These are phyloP conservation scores for Xylaria hypoxylon DNA, from an alignment of 2,329 filamentous ascomycete genomes.

Conservation along the genomic window DNA sequence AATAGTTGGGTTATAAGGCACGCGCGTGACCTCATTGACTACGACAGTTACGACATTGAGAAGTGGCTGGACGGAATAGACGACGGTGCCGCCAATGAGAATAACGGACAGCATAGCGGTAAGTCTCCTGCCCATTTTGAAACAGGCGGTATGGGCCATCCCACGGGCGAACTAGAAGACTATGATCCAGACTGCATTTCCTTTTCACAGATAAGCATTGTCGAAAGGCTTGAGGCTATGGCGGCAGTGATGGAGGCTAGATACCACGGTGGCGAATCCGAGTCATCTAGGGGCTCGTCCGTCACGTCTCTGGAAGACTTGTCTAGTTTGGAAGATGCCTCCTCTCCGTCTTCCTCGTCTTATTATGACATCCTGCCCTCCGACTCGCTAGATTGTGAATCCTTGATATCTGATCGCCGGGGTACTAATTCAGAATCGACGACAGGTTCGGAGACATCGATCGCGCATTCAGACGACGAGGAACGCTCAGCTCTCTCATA, in stretches of 20 bases:
- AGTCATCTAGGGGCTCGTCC: too few relatives aligned
- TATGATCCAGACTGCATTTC: slow-evolving; percentile 10
- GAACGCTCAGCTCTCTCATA: too few relatives aligned
- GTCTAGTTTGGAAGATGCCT: neutral
- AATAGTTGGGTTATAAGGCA: slow-evolving; percentile 26
- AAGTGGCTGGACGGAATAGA: neutral
- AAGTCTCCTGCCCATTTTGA: neutral
- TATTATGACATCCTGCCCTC: neutral
- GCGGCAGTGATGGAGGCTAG: slow-evolving; percentile 2
- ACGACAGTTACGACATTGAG: neutral
- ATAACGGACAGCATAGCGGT: neutral
- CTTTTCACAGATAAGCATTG: slow-evolving; percentile 4
- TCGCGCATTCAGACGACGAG: too few relatives aligned
- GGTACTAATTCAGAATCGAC: neutral
- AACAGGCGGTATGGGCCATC: neutral
- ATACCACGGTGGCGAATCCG: neutral
- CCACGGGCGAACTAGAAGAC: neutral
- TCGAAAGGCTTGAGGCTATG: neutral
- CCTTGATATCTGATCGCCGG: neutral
- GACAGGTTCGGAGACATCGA: neutral
- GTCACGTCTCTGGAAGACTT: neutral
- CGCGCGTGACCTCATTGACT: slow-evolving; percentile 21
- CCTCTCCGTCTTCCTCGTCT: neutral
- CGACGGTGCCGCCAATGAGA: neutral
- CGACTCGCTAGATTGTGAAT: neutral